Base-by-base conservation (phyloP, 1,284 basidiomycete species). In the Schizophyllum commune region DNA sequence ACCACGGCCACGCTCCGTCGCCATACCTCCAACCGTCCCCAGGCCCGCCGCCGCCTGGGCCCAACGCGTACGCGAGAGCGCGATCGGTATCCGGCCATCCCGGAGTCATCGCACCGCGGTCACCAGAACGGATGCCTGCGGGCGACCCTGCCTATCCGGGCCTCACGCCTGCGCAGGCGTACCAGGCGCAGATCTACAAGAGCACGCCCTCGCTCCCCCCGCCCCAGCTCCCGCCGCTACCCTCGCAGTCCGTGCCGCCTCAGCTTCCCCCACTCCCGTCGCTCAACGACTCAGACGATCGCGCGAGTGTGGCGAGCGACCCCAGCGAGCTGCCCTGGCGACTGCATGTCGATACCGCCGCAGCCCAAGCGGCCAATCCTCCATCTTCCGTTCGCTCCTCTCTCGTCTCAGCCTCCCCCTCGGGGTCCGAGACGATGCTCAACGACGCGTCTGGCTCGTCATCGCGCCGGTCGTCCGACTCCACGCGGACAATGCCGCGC, bases 151-250 rank as follows among this genome's bases (percentile, higher is more conserved):
- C 34, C 6, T 39, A 39, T 39, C 34, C 79, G 51, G 85, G 83
- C 5, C 78, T 90, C 61, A 88, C 88, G 5, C 84, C 88, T 56
- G 87, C 88, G 11, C 90, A 92, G 72, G 86, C 86, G 52, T 91
- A 91, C 74, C 90, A 90, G 69, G 83, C 83, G 5, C 87, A 91
- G 70, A 79, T 89, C 52, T 86, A 86, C 67, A 74, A 74, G 61
- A 81, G 77, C 67, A 76, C 71, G 64, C 72, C 74, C 61, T 61
- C 66, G 13, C 66, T 61, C 47, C 63, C 67, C 62, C 64, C 70
- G 62, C 51, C 68, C 65, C 67, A 68, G 61, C 68, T 39, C 7
- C 34, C 34, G 6, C 6, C 66, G 55, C 64, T 67, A 58, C 67
- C 70, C 32, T 67, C 71, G n/a, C 62, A 66, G 71, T 47, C 68